phyloP scores from a whole-genome alignment of 352 stramenopile genomes.

The Pythium periplocum region DNA sequence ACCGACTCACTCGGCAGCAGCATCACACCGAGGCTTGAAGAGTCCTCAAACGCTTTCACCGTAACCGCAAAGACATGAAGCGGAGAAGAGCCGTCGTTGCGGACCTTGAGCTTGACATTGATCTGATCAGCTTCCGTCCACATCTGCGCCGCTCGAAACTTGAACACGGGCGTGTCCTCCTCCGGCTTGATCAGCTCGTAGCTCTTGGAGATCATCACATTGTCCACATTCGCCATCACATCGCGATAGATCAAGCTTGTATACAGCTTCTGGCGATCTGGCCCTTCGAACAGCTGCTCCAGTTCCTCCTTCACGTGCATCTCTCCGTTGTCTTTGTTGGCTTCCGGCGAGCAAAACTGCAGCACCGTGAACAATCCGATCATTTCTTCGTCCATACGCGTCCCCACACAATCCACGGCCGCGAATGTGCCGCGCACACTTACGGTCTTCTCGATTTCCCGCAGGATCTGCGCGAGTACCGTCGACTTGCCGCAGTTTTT shows the following conservation, averaged over 20 bases:
- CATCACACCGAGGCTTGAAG: conserved; percentile 2
- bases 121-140: conserved; percentile 6
- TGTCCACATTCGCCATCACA: conserved; percentile 3
- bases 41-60: conserved; percentile 11
- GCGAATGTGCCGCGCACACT: neutral
- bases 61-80: conserved; percentile 18
- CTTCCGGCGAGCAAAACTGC: conserved; percentile 7
- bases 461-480: conserved; percentile 8
- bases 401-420: conserved; percentile 18
- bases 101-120: conserved; percentile 13
- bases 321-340: neutral
- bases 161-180: conserved; percentile 11
- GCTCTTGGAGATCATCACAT: conserved; percentile 8
- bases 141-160: conserved; percentile 13
- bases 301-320: conserved; percentile 4
- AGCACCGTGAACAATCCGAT: conserved; percentile 11
- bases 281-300: neutral
- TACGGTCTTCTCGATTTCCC: neutral
- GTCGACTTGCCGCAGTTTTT: conserved; percentile 10
- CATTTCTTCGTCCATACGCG: conserved; percentile 16
- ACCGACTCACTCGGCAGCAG: conserved; percentile 6
- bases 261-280: conserved; percentile 2
- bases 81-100: conserved; percentile 14
- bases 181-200: conserved; percentile 6
- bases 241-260: conserved; percentile 11